A percentile compares a stretch with the other conserved stretches of the same genome.
These are phyloP conservation scores for Nitzschia inconspicua DNA, from an alignment of 108 stramenopile genomes.

Conservation along the genomic window DNA sequence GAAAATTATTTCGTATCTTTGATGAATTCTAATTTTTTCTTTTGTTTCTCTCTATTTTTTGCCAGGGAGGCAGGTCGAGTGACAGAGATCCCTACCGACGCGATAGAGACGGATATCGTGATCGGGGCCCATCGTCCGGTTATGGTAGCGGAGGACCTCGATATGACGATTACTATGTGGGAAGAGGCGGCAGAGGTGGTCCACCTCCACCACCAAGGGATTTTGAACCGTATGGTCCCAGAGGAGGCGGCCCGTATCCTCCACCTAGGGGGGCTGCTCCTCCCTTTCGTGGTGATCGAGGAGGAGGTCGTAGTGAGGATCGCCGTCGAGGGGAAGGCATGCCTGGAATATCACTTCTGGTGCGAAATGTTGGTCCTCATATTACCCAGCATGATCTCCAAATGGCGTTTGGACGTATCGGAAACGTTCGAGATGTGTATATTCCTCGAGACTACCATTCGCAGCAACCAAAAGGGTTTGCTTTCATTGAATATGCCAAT, in stretches of 20 bases:
- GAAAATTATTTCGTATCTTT: not conserved
- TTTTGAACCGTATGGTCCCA: conserved; percentile 2
- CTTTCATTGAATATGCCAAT: conserved; percentile 85
- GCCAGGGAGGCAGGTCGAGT: conserved; percentile 15
- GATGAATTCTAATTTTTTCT: not conserved
- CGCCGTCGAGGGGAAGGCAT: conserved; percentile 74
- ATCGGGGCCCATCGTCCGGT: conserved; percentile 5
- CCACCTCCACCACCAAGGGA: conserved; percentile 25
- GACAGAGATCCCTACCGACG: conserved; percentile 22
- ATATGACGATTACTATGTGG: conserved; percentile 17
- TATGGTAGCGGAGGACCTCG: conserved; percentile 11
- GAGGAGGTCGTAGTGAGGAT: conserved; percentile 30
- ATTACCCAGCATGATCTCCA: conserved; percentile 70
- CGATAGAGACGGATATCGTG: conserved; percentile 8
- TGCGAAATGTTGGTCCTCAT: conserved; percentile 74
- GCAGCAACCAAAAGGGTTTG: conserved; percentile 86
- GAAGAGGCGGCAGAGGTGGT: conserved; percentile 22
- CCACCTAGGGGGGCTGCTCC: conserved; percentile 20
- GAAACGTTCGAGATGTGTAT: conserved; percentile 86
- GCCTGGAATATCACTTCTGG: conserved; percentile 80
- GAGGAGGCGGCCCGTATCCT: conserved; percentile 18
- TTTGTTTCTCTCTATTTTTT: not conserved
- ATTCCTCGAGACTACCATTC: conserved; percentile 86
- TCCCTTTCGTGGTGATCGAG: conserved; percentile 10
- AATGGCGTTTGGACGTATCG: conserved; percentile 78